Base-by-base conservation (phyloP, 768 basidiomycete genomes). In the Mycena sanguinolenta region DNA sequence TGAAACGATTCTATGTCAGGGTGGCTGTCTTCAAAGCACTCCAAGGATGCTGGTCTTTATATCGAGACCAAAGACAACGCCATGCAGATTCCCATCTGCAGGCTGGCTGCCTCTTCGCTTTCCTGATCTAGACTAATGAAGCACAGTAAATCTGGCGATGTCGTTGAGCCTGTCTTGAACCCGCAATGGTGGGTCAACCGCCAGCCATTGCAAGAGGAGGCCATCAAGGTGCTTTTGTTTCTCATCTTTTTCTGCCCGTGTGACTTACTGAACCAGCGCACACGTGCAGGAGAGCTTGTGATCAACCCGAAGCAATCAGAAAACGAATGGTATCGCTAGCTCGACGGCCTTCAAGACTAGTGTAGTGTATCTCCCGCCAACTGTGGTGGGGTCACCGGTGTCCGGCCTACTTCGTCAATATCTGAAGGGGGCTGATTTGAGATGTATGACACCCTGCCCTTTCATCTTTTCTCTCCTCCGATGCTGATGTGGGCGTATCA, bases 121-220 rank as follows among this genome's bases (percentile, higher is more conserved):
- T 10, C 25, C 39, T 17, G 17, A 17, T 14, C 63, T 49, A 70
- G 74, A 2, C 76, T 23, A 23, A 44, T 30, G 61, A 3, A n/a
- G 0, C 28, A 17, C 73, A 97, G 94, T 74, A 97, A 98, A 87
- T 98, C 96, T 3, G 97, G 97, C 1, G 98, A 99, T 78, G 81
- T 99, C 63, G 98, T 99, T 73, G 98, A 99, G 80, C 92, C 95
- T 2, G 84, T 98, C 25, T 84, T 99, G 75, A 99, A 98, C 80
- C 98, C 98, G 0, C 98, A 99, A 78, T 99, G 98, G 98, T 99
- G 97, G 97, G 93, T 99, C 42, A 90, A 92, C 79, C 97, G 96
- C 83, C 90, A 95, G 79, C 92, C 93, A 1, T 84, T 99, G 61
- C 96, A 97, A 0, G 92, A 95, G 62, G 95, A 96, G 75, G 95